Evolutionary conservation across 306 rosid genomes (phyloP), one percentile per base, ranked within the genome.

Genomic region (Lupinus albus): DNA sequence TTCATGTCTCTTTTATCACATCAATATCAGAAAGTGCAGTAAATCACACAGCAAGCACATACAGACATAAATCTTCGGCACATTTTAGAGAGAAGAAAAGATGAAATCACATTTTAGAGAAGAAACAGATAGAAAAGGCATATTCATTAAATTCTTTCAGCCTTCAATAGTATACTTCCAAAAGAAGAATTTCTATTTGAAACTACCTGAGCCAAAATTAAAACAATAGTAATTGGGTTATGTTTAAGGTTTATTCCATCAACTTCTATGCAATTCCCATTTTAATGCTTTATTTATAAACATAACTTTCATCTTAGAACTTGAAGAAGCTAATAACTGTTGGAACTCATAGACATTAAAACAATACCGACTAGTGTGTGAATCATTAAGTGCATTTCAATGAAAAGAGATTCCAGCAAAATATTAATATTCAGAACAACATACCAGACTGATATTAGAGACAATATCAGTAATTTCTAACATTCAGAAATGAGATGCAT

Each of bases 361-460:
- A 47, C 68, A 71, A 15, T 42, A 65, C 20, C n/a, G 1, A 32
- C 10, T 33, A 28, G 21, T 39, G 28, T 38, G 74, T 32, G 42
- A 72, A 52, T 33, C 59, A 60, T 20, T 9, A 12, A 30, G 64
- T 41, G 53, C 17, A 39, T n/a, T 65, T 59, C 15, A 71, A 17
- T 39, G 64, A 50, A 58, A 71, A 64, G 16, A 54, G 15, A 11
- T 10, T 63, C 39, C 67, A 20, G 30, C 32, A 62, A 56, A 60
- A 13, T 56, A 42, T 64, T 17, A 12, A 36, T 11, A 38, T 38
- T 38, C 44, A 25, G 38, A 47, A 56, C 1, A 14, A 39, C 41
- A 60, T 18, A 18, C 11, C 21, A 65, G 41, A 25, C 49, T 38
- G 11, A 28, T 8, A 25, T 1, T 8, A 59, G 9, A 32, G 48